Conservation (phyloP, 2,329 filamentous ascomycete genomes). For the Penicillium griseofulvum region DNA sequence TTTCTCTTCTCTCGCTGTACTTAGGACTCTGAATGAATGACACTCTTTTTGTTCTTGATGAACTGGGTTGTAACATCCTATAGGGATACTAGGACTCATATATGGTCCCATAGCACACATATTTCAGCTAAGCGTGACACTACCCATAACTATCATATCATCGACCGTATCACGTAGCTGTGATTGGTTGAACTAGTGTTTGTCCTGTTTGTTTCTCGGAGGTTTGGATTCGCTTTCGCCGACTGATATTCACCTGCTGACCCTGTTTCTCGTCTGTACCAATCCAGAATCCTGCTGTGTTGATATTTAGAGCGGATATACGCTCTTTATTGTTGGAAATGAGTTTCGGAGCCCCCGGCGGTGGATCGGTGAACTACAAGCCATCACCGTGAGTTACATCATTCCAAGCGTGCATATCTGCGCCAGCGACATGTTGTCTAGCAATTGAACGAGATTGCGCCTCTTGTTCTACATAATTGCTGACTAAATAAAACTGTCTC, state of each 20-base stretch:
- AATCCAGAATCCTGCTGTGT: background rate
- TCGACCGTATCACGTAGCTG: background rate
- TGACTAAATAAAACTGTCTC: background rate
- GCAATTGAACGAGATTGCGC: background rate
- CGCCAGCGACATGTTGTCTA: background rate
- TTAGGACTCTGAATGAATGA: no score
- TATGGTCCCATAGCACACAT: no score
- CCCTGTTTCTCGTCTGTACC: background rate
- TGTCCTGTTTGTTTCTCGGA: constrained; percentile 29
- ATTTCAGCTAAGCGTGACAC: no score
- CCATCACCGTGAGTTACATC: constrained; percentile 62
- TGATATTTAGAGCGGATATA: background rate
- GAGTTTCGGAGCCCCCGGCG: constrained; percentile 70
- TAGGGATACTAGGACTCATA: no score
- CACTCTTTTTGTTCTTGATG: no score
- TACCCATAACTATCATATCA: no score
- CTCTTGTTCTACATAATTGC: background rate
- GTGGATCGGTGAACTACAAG: constrained; percentile 61
- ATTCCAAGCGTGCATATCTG: background rate
- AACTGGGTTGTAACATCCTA: no score
- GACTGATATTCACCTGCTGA: background rate
- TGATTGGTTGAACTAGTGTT: constrained; percentile 23
- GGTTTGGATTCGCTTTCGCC: background rate
- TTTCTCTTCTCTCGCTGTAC: no score
- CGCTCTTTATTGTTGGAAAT: constrained; percentile 21